Percentiles rank a stretch among this genome's conserved stretches.
Evolutionary conservation across 208 protist species (phyloP).

Genomic region (Angomonas ambiguus): DNA sequence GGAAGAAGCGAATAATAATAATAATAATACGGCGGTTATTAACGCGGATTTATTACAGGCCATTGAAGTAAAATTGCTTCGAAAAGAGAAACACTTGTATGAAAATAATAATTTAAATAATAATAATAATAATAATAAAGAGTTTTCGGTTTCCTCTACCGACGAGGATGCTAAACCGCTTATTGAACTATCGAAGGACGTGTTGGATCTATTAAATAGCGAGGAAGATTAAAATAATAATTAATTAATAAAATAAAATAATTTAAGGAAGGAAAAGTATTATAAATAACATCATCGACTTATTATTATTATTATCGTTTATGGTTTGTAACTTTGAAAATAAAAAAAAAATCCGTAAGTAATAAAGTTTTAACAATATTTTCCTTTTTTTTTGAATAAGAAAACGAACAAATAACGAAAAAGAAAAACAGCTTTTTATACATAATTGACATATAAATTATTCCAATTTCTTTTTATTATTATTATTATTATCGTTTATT

Average conservation of each 20-base stretch:
- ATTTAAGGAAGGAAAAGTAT: too few relatives aligned
- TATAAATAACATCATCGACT: too few relatives aligned
- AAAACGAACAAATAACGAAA: too few relatives aligned
- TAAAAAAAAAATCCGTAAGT: slow-evolving; percentile 7
- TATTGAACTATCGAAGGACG: neutral
- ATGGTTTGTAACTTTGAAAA: neutral
- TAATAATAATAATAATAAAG: neutral
- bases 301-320: neutral
- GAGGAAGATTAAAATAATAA: slow-evolving; percentile 2
- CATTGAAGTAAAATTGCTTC: too few relatives aligned
- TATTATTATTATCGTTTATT: neutral
- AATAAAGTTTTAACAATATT: neutral
- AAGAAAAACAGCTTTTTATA: neutral
- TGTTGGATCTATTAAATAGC: neutral
- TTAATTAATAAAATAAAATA: neutral
- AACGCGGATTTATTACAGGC: too few relatives aligned
- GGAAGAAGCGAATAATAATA: too few relatives aligned
- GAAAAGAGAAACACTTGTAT: too few relatives aligned
- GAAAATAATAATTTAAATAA: too few relatives aligned
- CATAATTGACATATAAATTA: neutral
- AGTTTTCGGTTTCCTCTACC: neutral
- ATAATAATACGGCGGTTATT: too few relatives aligned
- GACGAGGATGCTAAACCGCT: neutral
- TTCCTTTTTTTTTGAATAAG: too few relatives aligned
- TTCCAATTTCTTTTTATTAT: neutral